phyloP scores from a whole-genome alignment of 2,329 filamentous ascomycete species.

The Aureobasidium sp. region DNA sequence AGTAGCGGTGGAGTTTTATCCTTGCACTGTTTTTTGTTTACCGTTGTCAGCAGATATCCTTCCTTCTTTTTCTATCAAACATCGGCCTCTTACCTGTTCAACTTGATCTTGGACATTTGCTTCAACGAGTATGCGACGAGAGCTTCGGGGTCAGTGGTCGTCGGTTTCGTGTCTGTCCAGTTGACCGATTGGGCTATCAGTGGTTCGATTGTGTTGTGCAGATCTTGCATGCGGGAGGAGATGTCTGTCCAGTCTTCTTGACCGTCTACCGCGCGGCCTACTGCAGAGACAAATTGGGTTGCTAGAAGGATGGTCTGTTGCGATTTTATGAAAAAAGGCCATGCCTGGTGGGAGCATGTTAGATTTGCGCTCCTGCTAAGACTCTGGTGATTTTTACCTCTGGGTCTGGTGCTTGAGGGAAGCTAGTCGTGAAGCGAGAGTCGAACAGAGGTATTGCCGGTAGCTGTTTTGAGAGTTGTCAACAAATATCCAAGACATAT shows the following conservation, averaged over 20 bases:
- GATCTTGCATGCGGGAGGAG: neutral
- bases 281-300: slow-evolving; percentile 8
- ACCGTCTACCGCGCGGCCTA: neutral
- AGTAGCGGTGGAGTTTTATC: slow-evolving; percentile 46
- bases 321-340: slow-evolving; percentile 11
- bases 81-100: slow-evolving; percentile 35
- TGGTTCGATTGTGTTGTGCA: slow-evolving; percentile 1
- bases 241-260: neutral
- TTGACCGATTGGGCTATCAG: slow-evolving; percentile 17
- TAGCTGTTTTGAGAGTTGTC: slow-evolving; percentile 21
- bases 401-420: slow-evolving; percentile 3
- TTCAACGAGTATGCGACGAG: slow-evolving; percentile 38
- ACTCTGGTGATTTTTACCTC: neutral
- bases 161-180: slow-evolving; percentile 22
- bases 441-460: slow-evolving; percentile 38
- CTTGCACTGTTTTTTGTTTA: slow-evolving; percentile 32
- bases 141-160: slow-evolving; percentile 33
- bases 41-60: neutral
- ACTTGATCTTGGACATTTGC: slow-evolving; percentile 42
- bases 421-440: slow-evolving; percentile 37
- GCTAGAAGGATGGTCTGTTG: slow-evolving; percentile 8
- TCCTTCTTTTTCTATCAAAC: neutral
- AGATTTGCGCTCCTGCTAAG: neutral
- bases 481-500: neutral
- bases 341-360: neutral